phyloP scores from a whole-genome alignment of 257 asterid species.

The Plectranthus barbatus region DNA sequence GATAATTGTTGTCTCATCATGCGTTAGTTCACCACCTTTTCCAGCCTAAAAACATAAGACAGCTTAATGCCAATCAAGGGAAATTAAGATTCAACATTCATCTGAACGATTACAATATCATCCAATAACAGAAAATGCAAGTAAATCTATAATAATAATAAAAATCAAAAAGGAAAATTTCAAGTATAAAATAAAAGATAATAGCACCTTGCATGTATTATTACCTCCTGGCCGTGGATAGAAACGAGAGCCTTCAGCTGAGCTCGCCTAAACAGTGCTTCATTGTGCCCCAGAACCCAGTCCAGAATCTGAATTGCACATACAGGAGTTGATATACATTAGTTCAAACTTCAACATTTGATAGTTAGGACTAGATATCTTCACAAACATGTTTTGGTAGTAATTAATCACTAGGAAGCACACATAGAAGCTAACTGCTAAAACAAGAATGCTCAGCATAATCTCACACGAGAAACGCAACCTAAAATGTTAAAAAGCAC shows the following conservation, averaged over 20 bases:
- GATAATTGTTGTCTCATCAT: conserved; percentile 93
- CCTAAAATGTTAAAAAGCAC: neutral
- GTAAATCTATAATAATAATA: neutral
- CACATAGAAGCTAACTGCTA: neutral
- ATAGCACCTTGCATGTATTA: neutral
- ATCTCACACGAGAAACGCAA: neutral
- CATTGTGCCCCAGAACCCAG: conserved; percentile 83
- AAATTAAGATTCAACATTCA: neutral
- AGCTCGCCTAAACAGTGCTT: conserved; percentile 93
- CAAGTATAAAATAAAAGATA: neutral
- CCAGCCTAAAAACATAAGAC: conserved; percentile 55
- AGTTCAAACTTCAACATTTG: neutral
- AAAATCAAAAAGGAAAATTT: neutral
- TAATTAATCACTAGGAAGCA: neutral
- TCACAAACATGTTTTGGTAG: neutral
- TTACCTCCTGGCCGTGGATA: conserved; percentile 93
- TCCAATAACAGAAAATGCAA: neutral
- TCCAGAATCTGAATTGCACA: conserved; percentile 61
- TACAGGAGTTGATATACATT: neutral
- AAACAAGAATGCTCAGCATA: neutral
- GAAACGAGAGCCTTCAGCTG: conserved; percentile 98
- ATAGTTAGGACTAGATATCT: neutral
- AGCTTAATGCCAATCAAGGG: neutral
- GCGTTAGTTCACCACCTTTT: conserved; percentile 97
- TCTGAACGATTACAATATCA: neutral